phyloP scores from a whole-genome alignment of 2,329 filamentous ascomycete genomes.

The Botrytis paeoniae region DNA sequence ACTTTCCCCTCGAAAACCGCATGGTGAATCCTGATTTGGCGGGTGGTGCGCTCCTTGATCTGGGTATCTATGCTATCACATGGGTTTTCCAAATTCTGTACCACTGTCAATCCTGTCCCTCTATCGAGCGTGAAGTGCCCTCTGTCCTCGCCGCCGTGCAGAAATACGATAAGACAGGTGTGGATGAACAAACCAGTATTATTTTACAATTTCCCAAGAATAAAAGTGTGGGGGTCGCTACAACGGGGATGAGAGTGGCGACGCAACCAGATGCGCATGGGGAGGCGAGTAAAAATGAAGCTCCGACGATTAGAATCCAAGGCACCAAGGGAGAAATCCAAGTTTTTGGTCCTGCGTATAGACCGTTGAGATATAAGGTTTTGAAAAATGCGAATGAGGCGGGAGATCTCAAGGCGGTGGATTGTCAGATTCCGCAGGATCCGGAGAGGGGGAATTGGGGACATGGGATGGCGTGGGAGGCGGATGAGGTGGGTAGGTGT shows the following conservation, averaged over 20 bases:
- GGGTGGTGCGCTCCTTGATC: slow-evolving; percentile 64
- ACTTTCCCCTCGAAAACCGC: slow-evolving; percentile 47
- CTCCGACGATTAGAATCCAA: slow-evolving; percentile 59
- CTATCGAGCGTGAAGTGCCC: slow-evolving; percentile 45
- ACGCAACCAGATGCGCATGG: slow-evolving; percentile 47
- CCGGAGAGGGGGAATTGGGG: slow-evolving; percentile 42
- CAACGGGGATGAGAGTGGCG: slow-evolving; percentile 49
- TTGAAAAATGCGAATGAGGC: slow-evolving; percentile 41
- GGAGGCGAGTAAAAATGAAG: slow-evolving; percentile 48
- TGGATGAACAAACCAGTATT: slow-evolving; percentile 62
- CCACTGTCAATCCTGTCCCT: slow-evolving; percentile 49
- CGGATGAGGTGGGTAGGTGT: slow-evolving; percentile 63
- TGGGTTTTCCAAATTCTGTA: slow-evolving; percentile 73
- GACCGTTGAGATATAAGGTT: slow-evolving; percentile 52
- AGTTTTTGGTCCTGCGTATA: slow-evolving; percentile 57
- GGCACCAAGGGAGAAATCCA: slow-evolving; percentile 66
- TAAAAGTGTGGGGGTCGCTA: slow-evolving; percentile 59
- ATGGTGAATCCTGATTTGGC: slow-evolving; percentile 69
- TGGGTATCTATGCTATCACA: slow-evolving; percentile 68
- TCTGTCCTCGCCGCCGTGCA: slow-evolving; percentile 55
- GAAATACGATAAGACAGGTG: slow-evolving; percentile 57
- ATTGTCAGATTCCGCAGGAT: slow-evolving; percentile 45
- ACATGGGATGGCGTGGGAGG: slow-evolving; percentile 70
- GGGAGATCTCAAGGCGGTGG: slow-evolving; percentile 35
- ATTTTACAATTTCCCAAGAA: slow-evolving; percentile 58